phyloP scores from a whole-genome alignment of 2,329 filamentous ascomycete genomes.

The Ophidiomyces ophidiicola region DNA sequence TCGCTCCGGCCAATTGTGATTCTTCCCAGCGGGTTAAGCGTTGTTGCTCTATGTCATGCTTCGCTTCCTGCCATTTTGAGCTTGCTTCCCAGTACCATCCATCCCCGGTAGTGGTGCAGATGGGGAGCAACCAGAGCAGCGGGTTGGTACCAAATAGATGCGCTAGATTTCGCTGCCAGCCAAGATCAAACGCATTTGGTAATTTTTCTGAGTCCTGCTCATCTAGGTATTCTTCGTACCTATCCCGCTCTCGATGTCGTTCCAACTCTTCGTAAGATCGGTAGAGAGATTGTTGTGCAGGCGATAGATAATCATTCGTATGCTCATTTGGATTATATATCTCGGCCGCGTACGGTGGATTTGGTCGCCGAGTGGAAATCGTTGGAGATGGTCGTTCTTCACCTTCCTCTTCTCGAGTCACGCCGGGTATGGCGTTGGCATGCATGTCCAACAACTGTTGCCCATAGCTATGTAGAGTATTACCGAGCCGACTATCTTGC shows the following conservation, averaged over 20 bases:
- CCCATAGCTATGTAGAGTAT: slow-evolving; percentile 47
- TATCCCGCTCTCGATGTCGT: slow-evolving; percentile 50
- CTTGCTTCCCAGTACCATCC: slow-evolving; percentile 92
- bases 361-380: slow-evolving; percentile 16
- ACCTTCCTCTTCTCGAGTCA: slow-evolving; percentile 71
- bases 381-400: slow-evolving; percentile 43
- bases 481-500: slow-evolving; percentile 25
- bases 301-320: slow-evolving; percentile 23
- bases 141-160: slow-evolving; percentile 70
- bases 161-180: slow-evolving; percentile 62
- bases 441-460: slow-evolving; percentile 72
- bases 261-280: slow-evolving; percentile 47
- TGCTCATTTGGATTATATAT: slow-evolving; percentile 15
- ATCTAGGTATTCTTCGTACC: slow-evolving; percentile 73
- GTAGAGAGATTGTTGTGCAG: slow-evolving; percentile 36
- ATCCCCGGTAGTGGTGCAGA: slow-evolving; percentile 77
- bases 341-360: slow-evolving; percentile 1
- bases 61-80: slow-evolving; percentile 60
- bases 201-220: slow-evolving; percentile 78
- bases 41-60: slow-evolving; percentile 45
- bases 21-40: slow-evolving; percentile 21
- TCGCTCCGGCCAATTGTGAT: slow-evolving; percentile 25
- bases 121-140: slow-evolving; percentile 63
- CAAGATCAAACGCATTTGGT: slow-evolving; percentile 87
- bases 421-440: slow-evolving; percentile 65